Conservation (phyloP, 768 basidiomycete species). For the Boletus vermiculosoides region DNA sequence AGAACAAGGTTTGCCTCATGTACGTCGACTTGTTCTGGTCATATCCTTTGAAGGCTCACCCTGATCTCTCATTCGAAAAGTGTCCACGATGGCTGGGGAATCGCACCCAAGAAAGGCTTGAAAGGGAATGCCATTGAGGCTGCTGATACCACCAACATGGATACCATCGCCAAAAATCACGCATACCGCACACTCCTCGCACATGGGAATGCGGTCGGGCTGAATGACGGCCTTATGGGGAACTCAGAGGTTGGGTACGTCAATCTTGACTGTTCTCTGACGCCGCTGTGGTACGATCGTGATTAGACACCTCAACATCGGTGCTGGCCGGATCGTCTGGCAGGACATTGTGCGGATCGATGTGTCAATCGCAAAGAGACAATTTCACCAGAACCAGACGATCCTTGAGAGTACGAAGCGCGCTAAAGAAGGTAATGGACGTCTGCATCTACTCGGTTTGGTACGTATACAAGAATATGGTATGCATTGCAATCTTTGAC, state of each 20-base stretch:
- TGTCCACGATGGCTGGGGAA: slow-evolving; percentile 97
- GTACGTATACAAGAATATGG: slow-evolving; percentile 41
- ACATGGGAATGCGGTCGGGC: slow-evolving; percentile 88
- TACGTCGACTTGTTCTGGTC: slow-evolving; percentile 34
- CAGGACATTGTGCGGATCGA: slow-evolving; percentile 97
- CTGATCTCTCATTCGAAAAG: slow-evolving; percentile 34
- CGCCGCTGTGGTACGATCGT: neutral
- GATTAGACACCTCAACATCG: slow-evolving; percentile 88
- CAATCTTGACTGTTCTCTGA: neutral
- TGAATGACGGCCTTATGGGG: slow-evolving; percentile 94
- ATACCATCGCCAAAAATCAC: slow-evolving; percentile 75
- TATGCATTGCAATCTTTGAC: slow-evolving; percentile 4
- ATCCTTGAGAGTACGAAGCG: slow-evolving; percentile 73
- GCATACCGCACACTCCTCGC: slow-evolving; percentile 72
- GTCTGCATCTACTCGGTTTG: slow-evolving; percentile 86
- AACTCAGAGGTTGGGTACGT: slow-evolving; percentile 96
- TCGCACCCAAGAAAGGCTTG: slow-evolving; percentile 61
- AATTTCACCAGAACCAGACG: slow-evolving; percentile 75
- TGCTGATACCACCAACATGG: slow-evolving; percentile 86
- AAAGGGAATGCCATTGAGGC: slow-evolving; percentile 90
- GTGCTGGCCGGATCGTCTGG: slow-evolving; percentile 94
- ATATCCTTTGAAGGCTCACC: neutral
- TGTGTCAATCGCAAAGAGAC: slow-evolving; percentile 82
- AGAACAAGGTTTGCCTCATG: slow-evolving; percentile 93
- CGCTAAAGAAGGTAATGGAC: slow-evolving; percentile 80